These are phyloP conservation scores for Eucalyptus polyanthemos DNA, from an alignment of 345 rosid species.

Conservation along the genomic window DNA sequence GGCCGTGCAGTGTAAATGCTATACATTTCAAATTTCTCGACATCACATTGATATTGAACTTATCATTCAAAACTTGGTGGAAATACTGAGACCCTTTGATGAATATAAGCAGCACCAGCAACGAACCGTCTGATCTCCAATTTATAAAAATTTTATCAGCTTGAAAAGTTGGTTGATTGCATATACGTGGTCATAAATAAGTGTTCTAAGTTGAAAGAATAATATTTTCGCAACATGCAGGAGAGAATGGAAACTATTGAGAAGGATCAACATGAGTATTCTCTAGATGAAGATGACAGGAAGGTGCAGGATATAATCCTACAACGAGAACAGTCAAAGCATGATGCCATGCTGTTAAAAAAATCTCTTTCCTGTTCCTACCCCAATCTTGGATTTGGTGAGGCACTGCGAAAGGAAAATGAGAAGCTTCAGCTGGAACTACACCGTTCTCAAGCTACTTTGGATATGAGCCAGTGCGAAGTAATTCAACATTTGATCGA, in stretches of 20 bases:
- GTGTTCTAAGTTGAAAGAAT: background rate
- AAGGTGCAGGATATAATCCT: constrained; percentile 9
- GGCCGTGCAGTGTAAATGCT: background rate
- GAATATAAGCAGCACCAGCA: background rate
- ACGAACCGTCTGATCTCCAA: background rate
- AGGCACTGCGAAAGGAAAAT: constrained; percentile 22
- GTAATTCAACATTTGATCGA: constrained; percentile 21
- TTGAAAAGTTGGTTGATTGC: background rate
- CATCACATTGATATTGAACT: background rate
- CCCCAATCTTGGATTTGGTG: constrained; percentile 12
- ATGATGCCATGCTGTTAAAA: constrained; percentile 12
- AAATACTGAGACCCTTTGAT: background rate
- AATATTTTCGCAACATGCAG: background rate
- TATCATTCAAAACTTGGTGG: background rate
- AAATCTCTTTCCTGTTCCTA: constrained; percentile 16
- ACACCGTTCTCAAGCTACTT: constrained; percentile 8
- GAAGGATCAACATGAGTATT: constrained; percentile 19
- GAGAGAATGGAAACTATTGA: constrained; percentile 18
- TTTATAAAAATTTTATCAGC: background rate
- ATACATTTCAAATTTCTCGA: background rate
- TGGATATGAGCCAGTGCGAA: constrained; percentile 19
- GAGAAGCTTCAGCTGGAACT: constrained; percentile 21
- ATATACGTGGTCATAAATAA: background rate
- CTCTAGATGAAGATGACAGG: constrained; percentile 21
- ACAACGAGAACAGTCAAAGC: constrained; percentile 11